A percentile compares a stretch with the other conserved stretches of the same genome.
Conservation (phyloP, 371 early-diverging fungal genomes). For the Mucor indicus region DNA sequence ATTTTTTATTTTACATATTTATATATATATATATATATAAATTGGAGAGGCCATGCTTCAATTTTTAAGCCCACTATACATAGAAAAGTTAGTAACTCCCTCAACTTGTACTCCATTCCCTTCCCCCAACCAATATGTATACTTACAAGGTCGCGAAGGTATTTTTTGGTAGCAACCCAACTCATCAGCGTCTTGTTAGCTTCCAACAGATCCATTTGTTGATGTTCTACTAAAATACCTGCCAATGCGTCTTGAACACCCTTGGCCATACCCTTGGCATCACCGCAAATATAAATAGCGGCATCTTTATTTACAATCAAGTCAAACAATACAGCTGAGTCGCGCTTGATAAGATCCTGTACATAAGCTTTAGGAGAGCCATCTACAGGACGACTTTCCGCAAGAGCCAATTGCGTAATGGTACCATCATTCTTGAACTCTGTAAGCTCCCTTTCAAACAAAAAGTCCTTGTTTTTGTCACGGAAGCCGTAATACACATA, state of each 20-base stretch:
- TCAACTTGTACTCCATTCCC: too few species aligned
- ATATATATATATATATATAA: too few species aligned
- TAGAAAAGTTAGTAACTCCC: too few species aligned
- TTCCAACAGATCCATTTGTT: conserved; percentile 40
- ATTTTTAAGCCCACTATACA: too few species aligned
- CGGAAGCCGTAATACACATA: conserved; percentile 81
- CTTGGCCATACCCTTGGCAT: conserved; percentile 87
- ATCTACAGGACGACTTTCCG: conserved; percentile 59
- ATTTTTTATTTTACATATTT: too few species aligned
- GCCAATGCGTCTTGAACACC: conserved; percentile 77
- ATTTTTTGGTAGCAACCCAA: conserved; percentile 66
- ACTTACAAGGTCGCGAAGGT: conserved; percentile 70
- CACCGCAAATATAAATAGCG: conserved; percentile 84
- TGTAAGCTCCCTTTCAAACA: conserved; percentile 62
- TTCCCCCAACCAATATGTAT: too few species aligned
- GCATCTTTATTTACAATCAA: conserved; percentile 61
- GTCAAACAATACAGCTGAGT: conserved; percentile 52
- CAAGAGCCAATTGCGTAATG: conserved; percentile 53
- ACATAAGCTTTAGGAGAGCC: conserved; percentile 67
- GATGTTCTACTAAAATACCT: conserved; percentile 58
- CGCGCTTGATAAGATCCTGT: conserved; percentile 70
- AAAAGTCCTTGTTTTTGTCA: conserved; percentile 55
- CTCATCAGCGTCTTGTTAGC: conserved; percentile 59
- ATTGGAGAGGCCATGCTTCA: too few species aligned
- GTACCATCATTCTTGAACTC: conserved; percentile 47